phyloP scores from a whole-genome alignment of 2,329 filamentous ascomycete species.

The Ophiostoma australiae region DNA sequence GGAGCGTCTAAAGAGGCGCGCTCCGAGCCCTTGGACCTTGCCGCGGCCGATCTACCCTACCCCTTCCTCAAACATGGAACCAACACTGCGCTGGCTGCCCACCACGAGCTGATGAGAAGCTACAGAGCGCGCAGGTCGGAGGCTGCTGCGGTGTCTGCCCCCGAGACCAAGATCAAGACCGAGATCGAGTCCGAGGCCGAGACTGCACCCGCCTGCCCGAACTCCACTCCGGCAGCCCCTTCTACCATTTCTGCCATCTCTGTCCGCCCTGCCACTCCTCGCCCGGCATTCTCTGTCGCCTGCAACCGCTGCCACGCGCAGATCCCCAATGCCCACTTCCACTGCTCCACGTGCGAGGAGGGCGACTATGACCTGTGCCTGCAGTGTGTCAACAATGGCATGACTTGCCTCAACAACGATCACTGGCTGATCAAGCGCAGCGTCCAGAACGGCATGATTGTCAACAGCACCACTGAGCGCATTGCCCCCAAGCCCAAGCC shows the following conservation, averaged over 20 bases:
- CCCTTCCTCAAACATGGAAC: no score
- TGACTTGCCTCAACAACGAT: conserved; percentile 68
- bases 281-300: conserved; percentile 67
- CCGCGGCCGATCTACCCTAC: no score
- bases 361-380: conserved; percentile 94
- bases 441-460: conserved; percentile 70
- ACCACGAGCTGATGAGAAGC: background rate
- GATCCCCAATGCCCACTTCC: conserved; percentile 80
- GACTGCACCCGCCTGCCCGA: background rate
- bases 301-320: conserved; percentile 84
- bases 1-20: no score
- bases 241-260: background rate
- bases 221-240: background rate
- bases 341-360: conserved; percentile 88
- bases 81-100: no score
- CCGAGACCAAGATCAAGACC: background rate
- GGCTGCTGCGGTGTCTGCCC: no score
- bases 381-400: conserved; percentile 67
- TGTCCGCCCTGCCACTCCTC: background rate
- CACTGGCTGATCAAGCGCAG: conserved; percentile 96
- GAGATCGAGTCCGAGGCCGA: background rate
- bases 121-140: background rate
- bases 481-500: conserved; percentile 57
- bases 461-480: conserved; percentile 80
- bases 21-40: no score